Evolutionary conservation across 2,329 filamentous ascomycete genomes (phyloP), one percentile per base, ranked within the genome.

Genomic region (Cladosporium austrohemisphaericum): DNA sequence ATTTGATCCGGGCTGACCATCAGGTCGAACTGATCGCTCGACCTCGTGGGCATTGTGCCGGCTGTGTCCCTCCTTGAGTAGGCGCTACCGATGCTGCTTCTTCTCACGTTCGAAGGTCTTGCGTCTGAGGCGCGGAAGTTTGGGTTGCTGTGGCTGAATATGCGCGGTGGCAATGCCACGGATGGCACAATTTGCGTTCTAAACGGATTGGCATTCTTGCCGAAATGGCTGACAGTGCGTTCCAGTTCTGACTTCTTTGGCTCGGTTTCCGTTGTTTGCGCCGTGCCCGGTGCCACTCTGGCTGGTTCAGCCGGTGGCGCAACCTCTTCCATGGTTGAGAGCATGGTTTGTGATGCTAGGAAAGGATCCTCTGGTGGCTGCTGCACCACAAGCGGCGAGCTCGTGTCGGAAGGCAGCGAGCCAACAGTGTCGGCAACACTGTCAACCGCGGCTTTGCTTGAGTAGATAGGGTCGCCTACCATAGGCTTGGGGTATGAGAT

Each of bases 281-380:
- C n/a, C n/a, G n/a, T n/a, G n/a, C n/a, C n/a, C n/a, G n/a, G n/a
- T n/a, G n/a, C n/a, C n/a, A n/a, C n/a, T n/a, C n/a, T n/a, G n/a
- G n/a, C n/a, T n/a, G n/a, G n/a, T n/a, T 18, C 26, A 14, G 11
- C 10, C 8, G 26, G 29, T 14, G 48, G 31, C 4, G 40, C 33
- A 14, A 50, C 38, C 13, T 44, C 38, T 37, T 47, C 43, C 43
- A 47, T 47, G 3, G 43, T 47, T 16, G 43, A 47, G 11, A 47
- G 32, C 43, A 47, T 31, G 32, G 43, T 37, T 2, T n/a, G 19
- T 8, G 43, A 47, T 7, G 22, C 16, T 23, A 28, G 28, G 25
- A 47, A 47, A 1, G 61, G 60, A 40, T 64, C 61, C 25, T 64
- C 61, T 3, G 56, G 57, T 16, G 58, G 51, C 22, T 55, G 49